Base-by-base conservation (phyloP, 2,329 filamentous ascomycete genomes). In the Hyphodiscus sp. region DNA sequence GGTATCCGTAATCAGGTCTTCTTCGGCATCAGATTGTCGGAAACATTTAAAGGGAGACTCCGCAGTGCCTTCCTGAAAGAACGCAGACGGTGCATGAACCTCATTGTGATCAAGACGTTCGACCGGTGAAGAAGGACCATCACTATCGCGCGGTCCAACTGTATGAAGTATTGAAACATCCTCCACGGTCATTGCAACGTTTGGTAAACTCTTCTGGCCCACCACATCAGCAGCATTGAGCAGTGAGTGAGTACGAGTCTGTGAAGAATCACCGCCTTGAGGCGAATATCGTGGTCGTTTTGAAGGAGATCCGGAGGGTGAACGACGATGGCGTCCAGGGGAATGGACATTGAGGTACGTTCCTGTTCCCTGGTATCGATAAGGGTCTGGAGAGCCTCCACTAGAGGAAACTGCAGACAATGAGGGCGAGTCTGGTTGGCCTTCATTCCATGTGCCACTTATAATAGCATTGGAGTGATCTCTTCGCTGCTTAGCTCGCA, bases 1-100 rank as follows among this genome's bases (percentile, higher is more conserved):
- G 13, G 94, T 99, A 73, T 99, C 94, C 2, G 87, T 95, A 62
- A 99, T 80, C 23, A 71, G 78, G 64, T 87, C 79, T 57, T 89
- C 66, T n/a, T 63, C 58, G 11, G 18, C n/a, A 8, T 26, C 44
- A 7, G 30, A 47, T 44, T 33, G 26, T 10, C 30, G 41, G 15
- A 41, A 53, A 15, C 30, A 45, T 15, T 59, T 58, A 6, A 42
- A 42, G 8, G 53, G 59, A 2, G 50, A 57, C 30, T 63, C 59
- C 13, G 56, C 58, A 19, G 58, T 61, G 44, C 59, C 57, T 55
- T 62, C 61, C 46, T 62, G 60, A 13, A 47, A 54, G 29, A 60
- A 62, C 20, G 52, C 47, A 20, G 55, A 44, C 33, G 55, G 48
- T n/a, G 51, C 41, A 29, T 43, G 18, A 6, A 57, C 38, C 20